A percentile compares a stretch with the other conserved stretches of the same genome.
Conservation (phyloP, 2,329 filamentous ascomycete genomes). For the Botryosphaeria dothidea region DNA sequence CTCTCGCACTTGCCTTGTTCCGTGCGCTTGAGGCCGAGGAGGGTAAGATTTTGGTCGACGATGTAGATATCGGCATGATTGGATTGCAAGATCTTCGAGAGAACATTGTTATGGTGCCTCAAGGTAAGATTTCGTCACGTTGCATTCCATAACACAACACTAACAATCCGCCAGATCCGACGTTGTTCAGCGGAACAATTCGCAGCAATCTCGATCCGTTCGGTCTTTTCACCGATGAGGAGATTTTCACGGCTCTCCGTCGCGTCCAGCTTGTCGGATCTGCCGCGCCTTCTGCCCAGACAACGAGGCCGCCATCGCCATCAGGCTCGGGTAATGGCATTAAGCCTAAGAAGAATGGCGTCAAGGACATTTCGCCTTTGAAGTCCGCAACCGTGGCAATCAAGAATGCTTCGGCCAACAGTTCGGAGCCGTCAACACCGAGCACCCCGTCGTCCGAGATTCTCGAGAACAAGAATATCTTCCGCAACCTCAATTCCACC, state of each 20-base stretch:
- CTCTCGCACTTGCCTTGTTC: conserved; percentile 89
- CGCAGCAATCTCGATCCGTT: conserved; percentile 94
- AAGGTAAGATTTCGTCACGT: conserved; percentile 46
- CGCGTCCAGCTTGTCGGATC: conserved; percentile 83
- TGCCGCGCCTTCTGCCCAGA: conserved; percentile 40
- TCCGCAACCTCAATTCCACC: conserved; percentile 79
- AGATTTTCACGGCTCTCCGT: conserved; percentile 83
- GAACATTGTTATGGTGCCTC: conserved; percentile 94
- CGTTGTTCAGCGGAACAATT: conserved; percentile 89
- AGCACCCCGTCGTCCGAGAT: conserved; percentile 36
- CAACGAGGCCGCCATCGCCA: conserved; percentile 30
- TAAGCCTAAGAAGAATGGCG: conserved; percentile 15
- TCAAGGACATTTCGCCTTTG: not conserved
- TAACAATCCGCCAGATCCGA: conserved; percentile 64
- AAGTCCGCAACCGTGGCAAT: conserved; percentile 26
- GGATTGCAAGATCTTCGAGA: conserved; percentile 91
- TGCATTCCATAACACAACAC: conserved; percentile 11
- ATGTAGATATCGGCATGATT: conserved; percentile 84
- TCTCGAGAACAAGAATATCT: conserved; percentile 88
- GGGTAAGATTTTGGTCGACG: conserved; percentile 88
- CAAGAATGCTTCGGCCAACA: conserved; percentile 26
- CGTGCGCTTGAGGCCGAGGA: conserved; percentile 87
- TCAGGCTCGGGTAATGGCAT: conserved; percentile 25
- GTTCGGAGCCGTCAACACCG: conserved; percentile 33
- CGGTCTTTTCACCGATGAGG: conserved; percentile 80